Percentiles rank a stretch among this genome's conserved stretches.
Conservation (phyloP, 2,329 filamentous ascomycete species). For the Penicillium sp. region DNA sequence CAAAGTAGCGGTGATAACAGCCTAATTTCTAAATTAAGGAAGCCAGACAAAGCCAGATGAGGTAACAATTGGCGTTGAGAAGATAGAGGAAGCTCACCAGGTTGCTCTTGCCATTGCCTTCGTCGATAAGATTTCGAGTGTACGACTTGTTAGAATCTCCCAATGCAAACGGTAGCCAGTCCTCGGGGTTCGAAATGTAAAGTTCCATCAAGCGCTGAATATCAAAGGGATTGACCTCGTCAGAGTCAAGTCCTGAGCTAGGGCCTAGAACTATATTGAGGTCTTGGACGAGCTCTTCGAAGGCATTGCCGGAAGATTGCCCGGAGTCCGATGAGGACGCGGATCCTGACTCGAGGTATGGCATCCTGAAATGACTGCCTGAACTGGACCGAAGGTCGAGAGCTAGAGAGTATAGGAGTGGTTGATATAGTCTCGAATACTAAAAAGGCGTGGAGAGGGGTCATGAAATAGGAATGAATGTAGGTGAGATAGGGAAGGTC, state of each 20-base stretch:
- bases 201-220: constrained; percentile 74
- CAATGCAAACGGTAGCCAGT: constrained; percentile 79
- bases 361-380: constrained; percentile 31
- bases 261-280: constrained; percentile 77
- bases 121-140: constrained; percentile 87
- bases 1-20: not conserved
- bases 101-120: constrained; percentile 83
- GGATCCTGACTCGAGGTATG: constrained; percentile 35
- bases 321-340: constrained; percentile 18
- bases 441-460: not conserved
- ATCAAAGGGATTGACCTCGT: constrained; percentile 76
- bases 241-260: constrained; percentile 79
- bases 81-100: constrained; percentile 56
- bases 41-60: not conserved
- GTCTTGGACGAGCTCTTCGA: constrained; percentile 73
- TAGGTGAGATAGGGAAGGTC: not conserved
- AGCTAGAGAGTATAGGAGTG: not conserved
- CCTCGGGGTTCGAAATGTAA: constrained; percentile 70
- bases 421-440: constrained; percentile 1
- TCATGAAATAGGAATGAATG: not conserved
- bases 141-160: constrained; percentile 73
- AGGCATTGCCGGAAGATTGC: constrained; percentile 43
- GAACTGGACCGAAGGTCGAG: not conserved
- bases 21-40: not conserved
- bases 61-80: constrained; percentile 2